These are phyloP conservation scores for Mariannaea sp. DNA, from an alignment of 2,329 filamentous ascomycete genomes.

Conservation along the genomic window DNA sequence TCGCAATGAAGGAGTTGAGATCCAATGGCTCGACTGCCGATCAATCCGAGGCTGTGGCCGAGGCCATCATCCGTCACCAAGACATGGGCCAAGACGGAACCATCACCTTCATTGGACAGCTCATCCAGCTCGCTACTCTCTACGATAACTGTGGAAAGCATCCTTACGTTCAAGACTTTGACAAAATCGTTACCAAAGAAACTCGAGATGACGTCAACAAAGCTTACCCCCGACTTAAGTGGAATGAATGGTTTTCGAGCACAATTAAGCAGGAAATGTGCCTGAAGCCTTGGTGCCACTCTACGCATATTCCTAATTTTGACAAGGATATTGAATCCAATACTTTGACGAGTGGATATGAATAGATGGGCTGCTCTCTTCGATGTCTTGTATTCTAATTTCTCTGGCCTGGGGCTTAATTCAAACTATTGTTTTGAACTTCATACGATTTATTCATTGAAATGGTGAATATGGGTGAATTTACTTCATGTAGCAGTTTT, in stretches of 20 bases:
- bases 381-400: too few relatives aligned
- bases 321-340: constrained; percentile 57
- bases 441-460: too few relatives aligned
- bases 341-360: too few relatives aligned
- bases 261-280: constrained; percentile 63
- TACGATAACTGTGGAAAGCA: constrained; percentile 68
- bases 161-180: constrained; percentile 49
- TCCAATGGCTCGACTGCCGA: constrained; percentile 52
- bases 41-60: constrained; percentile 70
- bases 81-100: constrained; percentile 68
- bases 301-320: constrained; percentile 64
- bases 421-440: too few relatives aligned
- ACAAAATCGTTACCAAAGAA: constrained; percentile 48
- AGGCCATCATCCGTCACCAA: constrained; percentile 73
- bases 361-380: too few relatives aligned
- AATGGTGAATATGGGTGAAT: too few relatives aligned
- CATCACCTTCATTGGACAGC: constrained; percentile 65
- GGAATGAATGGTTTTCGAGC: constrained; percentile 67
- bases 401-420: too few relatives aligned
- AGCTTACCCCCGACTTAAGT: constrained; percentile 61
- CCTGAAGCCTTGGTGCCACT: constrained; percentile 73
- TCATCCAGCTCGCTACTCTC: constrained; percentile 69
- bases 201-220: constrained; percentile 64
- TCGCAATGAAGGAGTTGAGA: constrained; percentile 59
- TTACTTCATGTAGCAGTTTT: too few relatives aligned